These are phyloP conservation scores for Beta lomatogona DNA, from an alignment of 179 eudicot genomes.

Conservation along the genomic window DNA sequence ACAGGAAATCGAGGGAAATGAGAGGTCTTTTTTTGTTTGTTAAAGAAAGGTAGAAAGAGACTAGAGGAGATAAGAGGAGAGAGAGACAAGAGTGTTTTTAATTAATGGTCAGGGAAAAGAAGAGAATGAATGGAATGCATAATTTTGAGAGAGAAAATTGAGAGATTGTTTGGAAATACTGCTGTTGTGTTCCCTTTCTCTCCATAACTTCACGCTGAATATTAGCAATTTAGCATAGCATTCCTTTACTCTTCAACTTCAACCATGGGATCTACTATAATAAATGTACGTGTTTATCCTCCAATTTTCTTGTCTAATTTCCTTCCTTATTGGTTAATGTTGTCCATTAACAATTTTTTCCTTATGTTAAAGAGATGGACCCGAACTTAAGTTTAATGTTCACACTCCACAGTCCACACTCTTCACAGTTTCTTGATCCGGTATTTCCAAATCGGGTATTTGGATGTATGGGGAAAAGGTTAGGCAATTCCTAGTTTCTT, in stretches of 20 bases:
- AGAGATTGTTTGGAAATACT: not conserved
- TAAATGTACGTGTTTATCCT: not conserved
- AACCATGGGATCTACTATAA: not conserved
- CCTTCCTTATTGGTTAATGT: not conserved
- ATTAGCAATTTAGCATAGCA: too few relatives aligned
- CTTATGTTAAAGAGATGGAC: too few relatives aligned
- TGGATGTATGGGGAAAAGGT: too few relatives aligned
- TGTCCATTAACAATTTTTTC: too few relatives aligned
- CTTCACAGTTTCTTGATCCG: too few relatives aligned
- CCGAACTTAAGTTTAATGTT: too few relatives aligned
- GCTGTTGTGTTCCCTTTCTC: not conserved
- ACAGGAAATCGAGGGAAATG: too few relatives aligned
- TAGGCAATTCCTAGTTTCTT: too few relatives aligned
- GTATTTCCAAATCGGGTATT: too few relatives aligned
- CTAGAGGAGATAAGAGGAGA: too few relatives aligned
- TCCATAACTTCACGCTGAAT: slow-evolving; percentile 15
- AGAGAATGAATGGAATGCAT: slow-evolving; percentile 11
- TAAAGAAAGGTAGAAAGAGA: not conserved
- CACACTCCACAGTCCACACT: too few relatives aligned
- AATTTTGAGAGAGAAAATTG: not conserved
- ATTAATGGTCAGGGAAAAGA: not conserved
- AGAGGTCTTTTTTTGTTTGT: not conserved
- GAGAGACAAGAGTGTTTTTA: too few relatives aligned
- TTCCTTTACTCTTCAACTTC: slow-evolving; percentile 33
- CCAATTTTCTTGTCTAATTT: not conserved